Conservation (phyloP, 352 stramenopile species). For the Pythium coloratum region DNA sequence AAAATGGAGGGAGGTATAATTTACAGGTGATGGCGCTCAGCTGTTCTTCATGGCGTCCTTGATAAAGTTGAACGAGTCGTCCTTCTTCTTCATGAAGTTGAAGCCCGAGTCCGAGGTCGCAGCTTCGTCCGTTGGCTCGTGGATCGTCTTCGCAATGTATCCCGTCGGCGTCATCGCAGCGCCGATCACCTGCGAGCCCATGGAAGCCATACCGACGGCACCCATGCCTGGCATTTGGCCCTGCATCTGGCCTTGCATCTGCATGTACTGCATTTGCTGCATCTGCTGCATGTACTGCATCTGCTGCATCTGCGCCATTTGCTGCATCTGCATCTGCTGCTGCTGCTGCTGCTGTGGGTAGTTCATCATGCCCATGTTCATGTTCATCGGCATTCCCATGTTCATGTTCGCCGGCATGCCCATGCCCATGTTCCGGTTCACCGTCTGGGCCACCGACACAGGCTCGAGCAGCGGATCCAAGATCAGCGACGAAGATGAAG, state of each 20-base stretch:
- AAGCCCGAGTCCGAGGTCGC: constrained; percentile 66
- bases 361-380: constrained; percentile 67
- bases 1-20: constrained; percentile 41
- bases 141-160: constrained; percentile 89
- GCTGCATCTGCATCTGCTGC: constrained; percentile 61
- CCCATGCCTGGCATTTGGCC: constrained; percentile 52
- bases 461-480: constrained; percentile 74
- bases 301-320: constrained; percentile 54
- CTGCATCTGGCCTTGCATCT: constrained; percentile 63
- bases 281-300: constrained; percentile 58
- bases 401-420: constrained; percentile 48
- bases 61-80: constrained; percentile 90
- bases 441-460: constrained; percentile 27
- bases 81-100: constrained; percentile 86
- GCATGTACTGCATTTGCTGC: constrained; percentile 75
- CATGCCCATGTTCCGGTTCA: constrained; percentile 40
- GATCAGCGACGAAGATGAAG: constrained; percentile 48
- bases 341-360: constrained; percentile 65
- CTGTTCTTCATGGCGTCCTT: constrained; percentile 90
- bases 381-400: constrained; percentile 37
- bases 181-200: constrained; percentile 74
- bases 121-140: constrained; percentile 74
- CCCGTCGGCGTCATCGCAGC: constrained; percentile 81
- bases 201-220: constrained; percentile 36
- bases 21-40: constrained; percentile 51